Evolutionary conservation across 2,329 filamentous ascomycete species (phyloP).

Genomic region (Chaetomium strumarium): DNA sequence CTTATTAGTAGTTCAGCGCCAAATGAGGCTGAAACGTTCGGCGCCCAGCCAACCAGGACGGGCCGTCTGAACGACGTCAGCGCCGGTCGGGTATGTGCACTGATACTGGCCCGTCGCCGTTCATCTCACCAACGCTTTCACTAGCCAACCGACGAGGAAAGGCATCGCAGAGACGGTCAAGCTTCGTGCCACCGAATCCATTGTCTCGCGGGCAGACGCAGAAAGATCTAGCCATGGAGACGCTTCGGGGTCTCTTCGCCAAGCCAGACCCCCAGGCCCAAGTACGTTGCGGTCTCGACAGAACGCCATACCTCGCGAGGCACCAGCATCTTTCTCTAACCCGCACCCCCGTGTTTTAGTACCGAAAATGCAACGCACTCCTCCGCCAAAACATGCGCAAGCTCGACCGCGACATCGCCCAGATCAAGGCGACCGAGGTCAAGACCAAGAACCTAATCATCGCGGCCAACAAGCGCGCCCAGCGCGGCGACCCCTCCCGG

Average conservation of each 20-base stretch:
- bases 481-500: conserved; percentile 67
- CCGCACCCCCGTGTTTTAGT: conserved; percentile 44
- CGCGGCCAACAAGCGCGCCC: conserved; percentile 71
- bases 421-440: conserved; percentile 70
- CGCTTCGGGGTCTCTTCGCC: conserved; percentile 77
- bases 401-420: conserved; percentile 84
- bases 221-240: conserved; percentile 62
- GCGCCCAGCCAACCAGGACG: no score
- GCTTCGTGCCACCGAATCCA: no score
- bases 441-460: conserved; percentile 85
- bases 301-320: neutral
- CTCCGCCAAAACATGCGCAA: conserved; percentile 88
- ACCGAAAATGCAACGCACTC: conserved; percentile 89
- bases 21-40: no score
- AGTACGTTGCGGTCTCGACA: conserved; percentile 43
- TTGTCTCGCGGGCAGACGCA: neutral
- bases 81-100: neutral
- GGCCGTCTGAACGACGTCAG: conserved; percentile 7
- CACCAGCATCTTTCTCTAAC: conserved; percentile 4
- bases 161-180: no score
- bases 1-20: no score
- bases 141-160: neutral
- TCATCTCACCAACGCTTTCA: neutral
- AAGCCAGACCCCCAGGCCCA: conserved; percentile 91
- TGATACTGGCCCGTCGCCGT: neutral